Conservation (phyloP, 164 flowering plant species). For the Chimonanthus praecox region DNA sequence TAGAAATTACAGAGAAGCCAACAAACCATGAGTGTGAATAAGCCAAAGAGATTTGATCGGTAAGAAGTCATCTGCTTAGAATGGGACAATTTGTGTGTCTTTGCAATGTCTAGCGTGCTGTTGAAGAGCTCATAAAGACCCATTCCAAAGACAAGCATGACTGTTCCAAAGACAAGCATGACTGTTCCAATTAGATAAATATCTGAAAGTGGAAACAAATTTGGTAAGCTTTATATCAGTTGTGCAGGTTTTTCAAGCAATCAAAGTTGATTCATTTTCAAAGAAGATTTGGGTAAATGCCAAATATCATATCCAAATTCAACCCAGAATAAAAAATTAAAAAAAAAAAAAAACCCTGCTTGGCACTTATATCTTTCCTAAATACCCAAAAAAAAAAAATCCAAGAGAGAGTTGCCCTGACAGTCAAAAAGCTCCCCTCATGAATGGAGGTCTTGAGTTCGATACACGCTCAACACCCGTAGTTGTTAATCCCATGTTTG, state of each 20-base stretch:
- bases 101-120: constrained; percentile 54
- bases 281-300: background rate
- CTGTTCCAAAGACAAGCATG: constrained; percentile 80
- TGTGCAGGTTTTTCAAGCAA: background rate
- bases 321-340: background rate
- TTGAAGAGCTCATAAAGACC: constrained; percentile 89
- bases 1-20: no score
- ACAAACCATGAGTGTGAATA: constrained; percentile 63
- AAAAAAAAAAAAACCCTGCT: no score
- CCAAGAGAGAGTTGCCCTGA: no score
- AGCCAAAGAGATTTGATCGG: constrained; percentile 66
- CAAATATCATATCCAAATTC: background rate
- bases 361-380: no score
- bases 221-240: background rate
- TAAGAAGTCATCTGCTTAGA: constrained; percentile 22
- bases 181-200: constrained; percentile 76
- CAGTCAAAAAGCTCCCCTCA: no score
- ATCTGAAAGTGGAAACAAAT: constrained; percentile 30
- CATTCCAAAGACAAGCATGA: constrained; percentile 91
- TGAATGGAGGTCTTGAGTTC: no score
- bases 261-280: background rate
- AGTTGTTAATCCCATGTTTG: no score
- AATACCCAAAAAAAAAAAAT: no score
- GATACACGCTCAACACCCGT: no score
- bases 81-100: constrained; percentile 9